These are phyloP conservation scores for Ophiostoma triangulosporum DNA, from an alignment of 2,329 filamentous ascomycete species.

Conservation along the genomic window DNA sequence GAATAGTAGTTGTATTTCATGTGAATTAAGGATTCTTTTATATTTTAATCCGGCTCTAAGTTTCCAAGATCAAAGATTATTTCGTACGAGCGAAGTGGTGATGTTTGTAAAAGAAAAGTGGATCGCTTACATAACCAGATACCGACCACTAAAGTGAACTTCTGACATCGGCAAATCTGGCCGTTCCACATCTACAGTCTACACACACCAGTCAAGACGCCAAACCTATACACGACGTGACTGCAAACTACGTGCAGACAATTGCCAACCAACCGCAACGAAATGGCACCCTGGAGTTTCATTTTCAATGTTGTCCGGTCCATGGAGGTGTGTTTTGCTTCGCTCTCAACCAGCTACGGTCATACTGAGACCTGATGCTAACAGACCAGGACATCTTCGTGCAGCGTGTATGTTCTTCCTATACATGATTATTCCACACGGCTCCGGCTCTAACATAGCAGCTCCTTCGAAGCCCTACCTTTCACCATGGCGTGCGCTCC, in stretches of 20 bases:
- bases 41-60: too few species aligned
- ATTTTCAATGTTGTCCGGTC: slow-evolving; percentile 9
- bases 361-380: neutral
- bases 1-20: neutral
- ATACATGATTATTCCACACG: neutral
- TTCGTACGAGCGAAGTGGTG: too few species aligned
- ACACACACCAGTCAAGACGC: too few species aligned
- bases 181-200: too few species aligned
- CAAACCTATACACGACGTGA: neutral
- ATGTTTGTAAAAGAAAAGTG: too few species aligned
- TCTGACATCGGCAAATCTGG: too few species aligned
- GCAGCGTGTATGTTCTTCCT: slow-evolving; percentile 6
- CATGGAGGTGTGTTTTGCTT: slow-evolving; percentile 5
- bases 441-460: slow-evolving; percentile 14
- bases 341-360: too few species aligned
- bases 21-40: too few species aligned
- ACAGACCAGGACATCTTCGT: slow-evolving; percentile 11
- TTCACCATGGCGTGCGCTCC: slow-evolving; percentile 35
- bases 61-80: too few species aligned
- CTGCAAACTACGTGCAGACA: neutral
- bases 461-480: slow-evolving; percentile 37
- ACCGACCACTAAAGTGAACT: too few species aligned
- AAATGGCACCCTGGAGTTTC: slow-evolving; percentile 13
- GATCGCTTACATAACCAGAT: too few species aligned
- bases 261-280: too few species aligned